Percentiles rank a stretch among this genome's conserved stretches.
phyloP scores from a whole-genome alignment of 768 basidiomycete species.

The Lentinula sp. region DNA sequence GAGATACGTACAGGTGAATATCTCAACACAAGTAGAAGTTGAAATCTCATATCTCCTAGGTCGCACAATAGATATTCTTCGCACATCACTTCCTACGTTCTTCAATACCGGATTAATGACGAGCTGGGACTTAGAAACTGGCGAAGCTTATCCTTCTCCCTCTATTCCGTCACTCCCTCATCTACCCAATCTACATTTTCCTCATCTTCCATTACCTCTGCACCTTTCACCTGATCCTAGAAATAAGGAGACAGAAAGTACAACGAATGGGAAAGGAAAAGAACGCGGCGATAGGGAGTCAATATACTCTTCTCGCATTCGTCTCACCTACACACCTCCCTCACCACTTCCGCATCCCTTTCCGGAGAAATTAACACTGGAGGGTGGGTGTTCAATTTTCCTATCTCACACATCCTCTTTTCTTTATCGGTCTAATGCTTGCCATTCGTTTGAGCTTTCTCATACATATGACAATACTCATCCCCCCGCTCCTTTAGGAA shows the following conservation, averaged over 20 bases:
- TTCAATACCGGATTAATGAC: conserved; percentile 2
- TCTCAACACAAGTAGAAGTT: neutral
- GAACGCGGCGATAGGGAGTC: neutral
- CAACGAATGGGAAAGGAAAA: neutral
- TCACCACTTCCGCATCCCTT: conserved; percentile 1
- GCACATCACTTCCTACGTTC: neutral
- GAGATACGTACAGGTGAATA: conserved; percentile 2
- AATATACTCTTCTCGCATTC: neutral
- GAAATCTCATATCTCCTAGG: neutral
- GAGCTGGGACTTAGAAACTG: neutral
- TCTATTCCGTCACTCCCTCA: neutral
- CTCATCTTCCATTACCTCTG: neutral
- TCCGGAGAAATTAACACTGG: neutral
- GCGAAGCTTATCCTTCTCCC: neutral
- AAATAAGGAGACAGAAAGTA: neutral
- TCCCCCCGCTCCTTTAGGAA: neutral
- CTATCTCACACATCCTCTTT: neutral
- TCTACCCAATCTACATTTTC: neutral
- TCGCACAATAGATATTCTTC: conserved; percentile 1
- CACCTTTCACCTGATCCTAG: neutral
- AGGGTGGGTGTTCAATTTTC: neutral
- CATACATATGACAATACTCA: neutral
- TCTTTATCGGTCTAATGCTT: neutral
- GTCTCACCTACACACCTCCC: conserved; percentile 3
- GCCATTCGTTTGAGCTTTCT: neutral